A percentile compares a stretch with the other conserved stretches of the same genome.
Conservation (phyloP, 2,329 filamentous ascomycete species). For the Drechslerella stenobrocha region DNA sequence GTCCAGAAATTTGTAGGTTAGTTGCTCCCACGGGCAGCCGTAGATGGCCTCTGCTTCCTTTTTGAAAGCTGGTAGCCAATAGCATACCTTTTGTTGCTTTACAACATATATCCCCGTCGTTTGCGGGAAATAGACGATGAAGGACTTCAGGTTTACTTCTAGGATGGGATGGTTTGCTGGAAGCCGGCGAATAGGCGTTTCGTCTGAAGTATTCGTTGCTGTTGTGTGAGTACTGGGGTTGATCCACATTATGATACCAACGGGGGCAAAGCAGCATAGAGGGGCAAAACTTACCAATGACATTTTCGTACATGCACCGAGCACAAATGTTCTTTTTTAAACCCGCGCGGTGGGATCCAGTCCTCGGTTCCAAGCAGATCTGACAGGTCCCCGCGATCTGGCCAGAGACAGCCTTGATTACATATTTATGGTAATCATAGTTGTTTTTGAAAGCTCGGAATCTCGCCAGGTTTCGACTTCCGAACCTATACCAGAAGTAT, state of each 20-base stretch:
- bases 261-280: too few species aligned
- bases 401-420: slow-evolving; percentile 7
- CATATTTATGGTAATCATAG: slow-evolving; percentile 28
- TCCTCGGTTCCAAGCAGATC: slow-evolving; percentile 14
- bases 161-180: too few species aligned
- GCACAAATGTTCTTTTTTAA: slow-evolving; percentile 13
- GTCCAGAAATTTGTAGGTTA: neutral
- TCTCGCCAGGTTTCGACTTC: slow-evolving; percentile 2
- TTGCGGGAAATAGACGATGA: too few species aligned
- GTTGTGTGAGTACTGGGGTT: too few species aligned
- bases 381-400: slow-evolving; percentile 21
- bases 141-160: too few species aligned
- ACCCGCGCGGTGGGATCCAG: neutral
- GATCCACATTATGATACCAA: too few species aligned
- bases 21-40: slow-evolving; percentile 4
- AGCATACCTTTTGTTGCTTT: too few species aligned
- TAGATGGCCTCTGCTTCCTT: slow-evolving; percentile 5
- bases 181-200: too few species aligned
- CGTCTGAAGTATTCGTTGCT: too few species aligned
- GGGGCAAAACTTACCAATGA: slow-evolving; percentile 34
- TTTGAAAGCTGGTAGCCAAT: slow-evolving; percentile 21
- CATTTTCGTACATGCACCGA: slow-evolving; percentile 18
- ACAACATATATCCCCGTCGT: too few species aligned
- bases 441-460: slow-evolving; percentile 19
- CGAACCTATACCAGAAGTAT: slow-evolving; percentile 35